Conservation (phyloP, 768 basidiomycete genomes). For the Mycena galopus region DNA sequence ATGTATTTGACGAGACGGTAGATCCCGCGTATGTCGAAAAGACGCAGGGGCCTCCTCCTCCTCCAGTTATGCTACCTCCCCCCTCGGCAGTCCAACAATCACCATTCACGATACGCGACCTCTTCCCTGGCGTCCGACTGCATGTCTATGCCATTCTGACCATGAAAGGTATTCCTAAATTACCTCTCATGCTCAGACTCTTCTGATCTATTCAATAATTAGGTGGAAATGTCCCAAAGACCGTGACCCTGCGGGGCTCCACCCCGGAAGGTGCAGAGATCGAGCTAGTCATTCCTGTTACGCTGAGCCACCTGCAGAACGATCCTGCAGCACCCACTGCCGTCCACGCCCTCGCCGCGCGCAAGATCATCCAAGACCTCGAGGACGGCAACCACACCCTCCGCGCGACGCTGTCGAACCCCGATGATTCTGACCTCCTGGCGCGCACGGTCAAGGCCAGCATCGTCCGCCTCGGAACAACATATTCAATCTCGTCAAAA, state of each 20-base stretch:
- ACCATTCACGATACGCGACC: slow-evolving; percentile 27
- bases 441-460: slow-evolving; percentile 29
- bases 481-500: slow-evolving; percentile 33
- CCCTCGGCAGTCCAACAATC: slow-evolving; percentile 29
- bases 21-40: slow-evolving; percentile 4
- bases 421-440: slow-evolving; percentile 24
- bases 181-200: not conserved
- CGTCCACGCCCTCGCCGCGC: slow-evolving; percentile 36
- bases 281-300: slow-evolving; percentile 27
- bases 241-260: slow-evolving; percentile 28
- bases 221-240: slow-evolving; percentile 32
- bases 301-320: slow-evolving; percentile 30
- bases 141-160: slow-evolving; percentile 30
- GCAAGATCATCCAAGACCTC: slow-evolving; percentile 36
- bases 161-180: slow-evolving; percentile 25
- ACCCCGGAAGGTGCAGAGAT: slow-evolving; percentile 36
- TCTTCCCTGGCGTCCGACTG: slow-evolving; percentile 27
- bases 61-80: slow-evolving; percentile 18
- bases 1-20: slow-evolving; percentile 29
- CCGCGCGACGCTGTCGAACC: slow-evolving; percentile 1
- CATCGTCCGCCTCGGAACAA: slow-evolving; percentile 32
- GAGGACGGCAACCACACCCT: slow-evolving; percentile 35
- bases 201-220: not conserved
- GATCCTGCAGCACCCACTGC: slow-evolving; percentile 25
- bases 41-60: slow-evolving; percentile 18